Evolutionary conservation across 169 alveolate genomes (phyloP).

Genomic region (Plasmodium knowlesi): DNA sequence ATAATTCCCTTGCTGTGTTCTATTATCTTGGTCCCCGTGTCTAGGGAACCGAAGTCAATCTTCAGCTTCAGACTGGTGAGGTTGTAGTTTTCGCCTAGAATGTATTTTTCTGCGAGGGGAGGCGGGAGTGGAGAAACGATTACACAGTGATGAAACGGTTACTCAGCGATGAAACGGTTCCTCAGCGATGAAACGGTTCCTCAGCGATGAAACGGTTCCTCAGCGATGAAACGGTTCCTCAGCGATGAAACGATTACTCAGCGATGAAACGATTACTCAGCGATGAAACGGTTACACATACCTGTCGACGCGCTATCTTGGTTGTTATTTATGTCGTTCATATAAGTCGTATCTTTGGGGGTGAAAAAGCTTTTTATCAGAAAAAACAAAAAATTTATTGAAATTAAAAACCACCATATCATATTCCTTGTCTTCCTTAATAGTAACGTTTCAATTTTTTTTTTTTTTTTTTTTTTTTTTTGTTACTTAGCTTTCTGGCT

Average conservation of each 20-base stretch:
- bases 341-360: constrained; percentile 43
- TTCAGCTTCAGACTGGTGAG: constrained; percentile 77
- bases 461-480: background rate
- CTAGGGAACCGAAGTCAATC: constrained; percentile 87
- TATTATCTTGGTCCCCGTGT: constrained; percentile 87
- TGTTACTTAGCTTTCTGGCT: background rate
- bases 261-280: background rate
- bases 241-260: background rate
- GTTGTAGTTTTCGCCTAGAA: constrained; percentile 76
- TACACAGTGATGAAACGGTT: background rate
- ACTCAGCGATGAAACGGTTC: background rate
- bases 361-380: constrained; percentile 71
- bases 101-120: constrained; percentile 27
- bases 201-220: too few species aligned
- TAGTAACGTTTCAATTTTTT: constrained; percentile 4
- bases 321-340: constrained; percentile 28
- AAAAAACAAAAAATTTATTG: constrained; percentile 72
- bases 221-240: background rate
- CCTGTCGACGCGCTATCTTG: constrained; percentile 26
- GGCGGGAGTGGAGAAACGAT: background rate
- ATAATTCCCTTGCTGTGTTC: constrained; percentile 81
- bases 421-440: constrained; percentile 30
- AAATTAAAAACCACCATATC: constrained; percentile 76
- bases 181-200: background rate
- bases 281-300: background rate